Conservation (phyloP, 345 rosid species). For the Xanthoceras sorbifolium region DNA sequence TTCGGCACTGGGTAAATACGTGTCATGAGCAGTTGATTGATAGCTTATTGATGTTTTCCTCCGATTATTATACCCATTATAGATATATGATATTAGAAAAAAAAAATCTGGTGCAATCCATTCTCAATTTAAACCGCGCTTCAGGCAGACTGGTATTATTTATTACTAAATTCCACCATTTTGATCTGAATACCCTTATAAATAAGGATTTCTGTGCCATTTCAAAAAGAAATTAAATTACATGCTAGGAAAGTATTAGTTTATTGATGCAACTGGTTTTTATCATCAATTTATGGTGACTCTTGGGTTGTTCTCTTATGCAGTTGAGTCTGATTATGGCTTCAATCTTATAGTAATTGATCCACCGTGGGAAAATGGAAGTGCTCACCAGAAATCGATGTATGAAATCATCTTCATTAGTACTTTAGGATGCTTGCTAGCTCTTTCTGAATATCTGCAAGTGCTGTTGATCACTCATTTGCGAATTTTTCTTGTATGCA, state of each 20-base stretch:
- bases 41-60: background rate
- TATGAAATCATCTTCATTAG: constrained; percentile 26
- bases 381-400: constrained; percentile 81
- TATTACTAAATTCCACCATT: background rate
- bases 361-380: constrained; percentile 97
- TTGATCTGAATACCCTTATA: background rate
- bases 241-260: background rate
- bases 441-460: constrained; percentile 11
- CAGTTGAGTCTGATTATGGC: constrained; percentile 58
- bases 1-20: background rate
- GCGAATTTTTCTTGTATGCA: background rate
- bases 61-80: background rate
- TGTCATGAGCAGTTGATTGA: constrained; percentile 5
- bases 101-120: background rate
- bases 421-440: constrained; percentile 12
- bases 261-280: background rate
- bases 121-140: background rate
- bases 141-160: background rate
- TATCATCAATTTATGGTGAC: background rate
- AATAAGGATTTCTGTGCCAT: background rate
- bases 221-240: background rate
- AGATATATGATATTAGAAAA: background rate
- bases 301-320: constrained; percentile 28
- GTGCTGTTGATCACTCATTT: background rate
- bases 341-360: constrained; percentile 77